Base-by-base conservation (phyloP, 1,139 yeast species). In the Martiniozyma asiatica region DNA sequence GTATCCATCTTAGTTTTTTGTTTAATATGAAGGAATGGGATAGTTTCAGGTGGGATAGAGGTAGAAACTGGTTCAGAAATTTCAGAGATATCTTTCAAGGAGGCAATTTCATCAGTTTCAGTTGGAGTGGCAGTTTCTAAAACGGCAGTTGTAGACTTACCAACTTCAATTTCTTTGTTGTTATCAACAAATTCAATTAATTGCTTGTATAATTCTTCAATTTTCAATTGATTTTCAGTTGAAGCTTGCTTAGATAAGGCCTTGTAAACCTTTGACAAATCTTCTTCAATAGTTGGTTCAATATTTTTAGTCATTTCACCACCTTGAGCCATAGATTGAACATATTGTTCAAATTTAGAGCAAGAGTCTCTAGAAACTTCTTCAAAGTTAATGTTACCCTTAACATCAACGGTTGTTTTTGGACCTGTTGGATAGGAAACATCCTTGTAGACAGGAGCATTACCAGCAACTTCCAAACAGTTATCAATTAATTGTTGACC, bases 361-460 rank as follows among this genome's bases (percentile, higher is more conserved):
- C 87, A 93, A 36, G 89, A 70, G 28, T 89, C 84, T 58, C 94
- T 81, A 54, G 84, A 76, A 39, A 69, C 77, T 63, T 89, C 98
- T 41, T 73, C 66, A 59, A 84, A 89, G 37, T 66, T 66, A 50
- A 89, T 70, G 53, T 75, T 80, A 60, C 98, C 98, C 63, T 79
- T 84, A 41, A 74, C 69, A 50, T 82, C 93, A 45, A 89, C 78
- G 32, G 72, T 65, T 31, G 98, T 89, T 57, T 81, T 75, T 45
- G 98, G 98, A 43, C 94, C 96, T 34, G 95, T 82, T 53, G 95
- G 95, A 53, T 76, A 77, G 37, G 84, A 68, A 42, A 89, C 94
- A 55, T 89, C 97, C 61, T 87, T 89, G 70, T 74, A 89, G 38
- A 87, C 96, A 32, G 98, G 98, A 45, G 78, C 78, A 20, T 47